Base-by-base conservation (phyloP, 306 rosid species). In the Betula pendula region DNA sequence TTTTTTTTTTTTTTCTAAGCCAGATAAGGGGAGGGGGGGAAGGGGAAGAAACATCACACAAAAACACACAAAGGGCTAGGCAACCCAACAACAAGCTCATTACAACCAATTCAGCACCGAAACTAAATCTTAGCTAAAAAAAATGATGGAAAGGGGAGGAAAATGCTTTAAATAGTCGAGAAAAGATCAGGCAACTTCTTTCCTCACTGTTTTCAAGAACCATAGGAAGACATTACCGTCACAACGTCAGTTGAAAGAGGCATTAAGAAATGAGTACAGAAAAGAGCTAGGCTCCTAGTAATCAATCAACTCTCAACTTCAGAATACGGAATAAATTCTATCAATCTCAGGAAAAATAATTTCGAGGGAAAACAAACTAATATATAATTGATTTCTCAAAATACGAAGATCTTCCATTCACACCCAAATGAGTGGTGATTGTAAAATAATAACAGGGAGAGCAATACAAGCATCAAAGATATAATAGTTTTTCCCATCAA, bases 381-480 rank as follows among this genome's bases (percentile, higher is more conserved):
- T 73, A 80, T 77, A 78, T 84, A 85, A 84, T 78, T 80, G 82
- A 75, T 81, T 90, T 85, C 79, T 73, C 73, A 71, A 60, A 82
- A 77, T 72, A 38, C 69, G 72, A 73, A 77, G 80, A 81, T 80
- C 92, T 84, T 87, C 86, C 89, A 85, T 84, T 86, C 90, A 88
- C 93, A 80, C 91, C 86, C 86, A 84, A 77, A 86, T 80, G 75
- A 88, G 84, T 76, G 67, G 74, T 85, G 71, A 69, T 70, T 75
- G 65, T 33, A 74, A 82, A 82, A 80, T 81, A 85, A 85, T 80
- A 81, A 80, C 59, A 72, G n/a, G 43, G 49, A 63, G 51, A 77
- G 73, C 77, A 77, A 82, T 80, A 89, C 85, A 85, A 81, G 86
- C 84, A 85, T 81, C 81, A 86, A 85, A 53, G 77, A 84, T 81